These are phyloP conservation scores for Tricholoma terreum DNA, from an alignment of 768 basidiomycete species.

Conservation along the genomic window DNA sequence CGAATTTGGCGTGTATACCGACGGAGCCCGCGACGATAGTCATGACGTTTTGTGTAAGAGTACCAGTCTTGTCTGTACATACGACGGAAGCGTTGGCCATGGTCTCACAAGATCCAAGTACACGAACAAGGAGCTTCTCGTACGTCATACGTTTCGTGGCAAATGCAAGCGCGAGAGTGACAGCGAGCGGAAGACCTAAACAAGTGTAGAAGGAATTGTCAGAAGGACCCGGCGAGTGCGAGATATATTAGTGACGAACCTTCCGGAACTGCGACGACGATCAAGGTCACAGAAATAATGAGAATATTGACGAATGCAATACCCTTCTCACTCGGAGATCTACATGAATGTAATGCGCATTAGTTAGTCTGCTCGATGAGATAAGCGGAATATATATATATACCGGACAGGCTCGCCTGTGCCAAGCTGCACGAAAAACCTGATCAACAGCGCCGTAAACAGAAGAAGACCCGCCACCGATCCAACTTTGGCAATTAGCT, in stretches of 20 bases:
- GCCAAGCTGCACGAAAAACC: slow-evolving; percentile 89
- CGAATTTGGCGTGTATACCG: slow-evolving; percentile 94
- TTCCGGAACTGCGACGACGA: slow-evolving; percentile 49
- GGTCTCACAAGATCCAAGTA: slow-evolving; percentile 95
- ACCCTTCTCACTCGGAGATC: slow-evolving; percentile 78
- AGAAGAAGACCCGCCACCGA: slow-evolving; percentile 77
- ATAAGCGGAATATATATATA: slow-evolving; percentile 11
- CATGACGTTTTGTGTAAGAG: slow-evolving; percentile 95
- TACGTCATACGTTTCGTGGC: slow-evolving; percentile 98
- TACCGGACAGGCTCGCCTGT: slow-evolving; percentile 55
- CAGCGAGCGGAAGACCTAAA: slow-evolving; percentile 86
- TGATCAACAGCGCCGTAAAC: slow-evolving; percentile 84
- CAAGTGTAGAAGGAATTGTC: slow-evolving; percentile 2
- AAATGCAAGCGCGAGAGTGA: slow-evolving; percentile 94
- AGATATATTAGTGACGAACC: slow-evolving; percentile 24
- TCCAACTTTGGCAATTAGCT: slow-evolving; percentile 91
- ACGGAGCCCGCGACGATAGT: slow-evolving; percentile 94
- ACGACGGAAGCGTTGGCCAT: slow-evolving; percentile 98
- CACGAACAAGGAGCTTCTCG: slow-evolving; percentile 92
- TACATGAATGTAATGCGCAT: slow-evolving; percentile 17
- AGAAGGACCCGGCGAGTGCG: too few species aligned
- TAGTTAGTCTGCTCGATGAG: neutral
- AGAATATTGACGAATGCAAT: slow-evolving; percentile 90
- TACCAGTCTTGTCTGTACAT: slow-evolving; percentile 96
- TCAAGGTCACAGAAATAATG: slow-evolving; percentile 88